phyloP scores from a whole-genome alignment of 441 rosid genomes.

The Melastoma candidum region DNA sequence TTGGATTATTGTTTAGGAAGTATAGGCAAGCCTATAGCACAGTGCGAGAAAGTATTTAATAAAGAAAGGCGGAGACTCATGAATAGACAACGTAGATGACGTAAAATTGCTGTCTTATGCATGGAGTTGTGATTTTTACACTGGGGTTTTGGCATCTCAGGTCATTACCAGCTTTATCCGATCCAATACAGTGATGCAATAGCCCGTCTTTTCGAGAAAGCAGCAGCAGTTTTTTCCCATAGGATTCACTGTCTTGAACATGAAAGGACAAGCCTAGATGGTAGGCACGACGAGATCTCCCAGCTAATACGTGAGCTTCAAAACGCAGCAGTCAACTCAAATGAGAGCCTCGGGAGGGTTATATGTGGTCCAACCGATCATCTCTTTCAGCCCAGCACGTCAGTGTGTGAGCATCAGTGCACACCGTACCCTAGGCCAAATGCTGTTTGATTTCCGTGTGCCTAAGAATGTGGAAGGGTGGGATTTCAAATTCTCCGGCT shows the following conservation, averaged over 20 bases:
- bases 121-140: too few species aligned
- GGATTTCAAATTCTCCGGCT: slow-evolving; percentile 76
- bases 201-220: slow-evolving; percentile 57
- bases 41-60: too few species aligned
- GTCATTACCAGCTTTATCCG: slow-evolving; percentile 70
- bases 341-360: slow-evolving; percentile 77
- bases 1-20: too few species aligned
- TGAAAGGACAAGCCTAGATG: slow-evolving; percentile 38
- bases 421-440: slow-evolving; percentile 72
- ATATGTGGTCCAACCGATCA: slow-evolving; percentile 72
- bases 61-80: too few species aligned
- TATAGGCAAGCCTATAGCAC: too few species aligned
- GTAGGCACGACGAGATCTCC: slow-evolving; percentile 57
- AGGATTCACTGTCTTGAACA: slow-evolving; percentile 46
- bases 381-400: slow-evolving; percentile 70
- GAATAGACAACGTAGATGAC: too few species aligned
- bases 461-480: slow-evolving; percentile 93
- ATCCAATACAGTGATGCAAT: slow-evolving; percentile 67
- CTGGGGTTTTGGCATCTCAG: slow-evolving; percentile 21
- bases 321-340: slow-evolving; percentile 75
- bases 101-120: too few species aligned
- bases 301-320: slow-evolving; percentile 76
- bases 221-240: slow-evolving; percentile 38
- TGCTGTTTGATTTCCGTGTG: slow-evolving; percentile 77
- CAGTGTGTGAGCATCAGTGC: slow-evolving; percentile 49